Evolutionary conservation across 2,329 filamentous ascomycete species (phyloP).

Genomic region (Aspergillus sp.): DNA sequence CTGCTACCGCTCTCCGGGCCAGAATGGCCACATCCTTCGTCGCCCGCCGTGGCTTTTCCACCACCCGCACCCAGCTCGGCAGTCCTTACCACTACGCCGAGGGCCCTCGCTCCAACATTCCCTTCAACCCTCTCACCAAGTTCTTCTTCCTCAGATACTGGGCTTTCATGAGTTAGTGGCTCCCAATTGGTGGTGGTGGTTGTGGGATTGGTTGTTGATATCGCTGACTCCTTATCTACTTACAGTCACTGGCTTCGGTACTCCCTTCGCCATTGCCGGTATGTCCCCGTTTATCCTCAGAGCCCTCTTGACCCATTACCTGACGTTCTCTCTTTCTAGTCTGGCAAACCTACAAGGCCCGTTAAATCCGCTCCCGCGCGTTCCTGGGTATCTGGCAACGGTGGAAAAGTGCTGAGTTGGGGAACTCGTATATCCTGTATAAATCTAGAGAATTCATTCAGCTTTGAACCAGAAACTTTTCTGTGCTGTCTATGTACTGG

Average conservation of each 20-base stretch:
- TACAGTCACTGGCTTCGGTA: constrained; percentile 57
- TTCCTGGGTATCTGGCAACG: constrained; percentile 18
- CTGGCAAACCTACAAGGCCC: constrained; percentile 68
- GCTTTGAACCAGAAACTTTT: constrained; percentile 18
- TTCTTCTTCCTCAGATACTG: constrained; percentile 84
- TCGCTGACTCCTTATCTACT: constrained; percentile 37
- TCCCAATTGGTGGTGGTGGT: constrained; percentile 4
- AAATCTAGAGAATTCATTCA: constrained; percentile 39
- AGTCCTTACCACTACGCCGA: constrained; percentile 99
- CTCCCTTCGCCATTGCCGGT: constrained; percentile 65
- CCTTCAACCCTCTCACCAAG: constrained; percentile 92
- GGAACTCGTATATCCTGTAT: constrained; percentile 37
- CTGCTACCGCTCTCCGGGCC: constrained; percentile 65
- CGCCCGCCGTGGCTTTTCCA: constrained; percentile 90
- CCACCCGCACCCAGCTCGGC: constrained; percentile 78
- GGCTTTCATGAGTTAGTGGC: constrained; percentile 66
- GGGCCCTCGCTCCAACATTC: constrained; percentile 89
- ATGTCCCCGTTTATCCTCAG: constrained; percentile 34
- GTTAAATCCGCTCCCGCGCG: constrained; percentile 29
- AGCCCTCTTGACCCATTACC: neutral
- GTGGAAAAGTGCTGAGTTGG: constrained; percentile 22
- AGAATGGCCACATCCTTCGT: constrained; percentile 63
- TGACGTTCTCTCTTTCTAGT: constrained; percentile 46
- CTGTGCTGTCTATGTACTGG: neutral
- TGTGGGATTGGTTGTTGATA: neutral